A percentile compares a stretch with the other conserved stretches of the same genome.
phyloP scores from a whole-genome alignment of 495 filamentous ascomycete genomes.

The Pseudomonodictys pantanalensis region DNA sequence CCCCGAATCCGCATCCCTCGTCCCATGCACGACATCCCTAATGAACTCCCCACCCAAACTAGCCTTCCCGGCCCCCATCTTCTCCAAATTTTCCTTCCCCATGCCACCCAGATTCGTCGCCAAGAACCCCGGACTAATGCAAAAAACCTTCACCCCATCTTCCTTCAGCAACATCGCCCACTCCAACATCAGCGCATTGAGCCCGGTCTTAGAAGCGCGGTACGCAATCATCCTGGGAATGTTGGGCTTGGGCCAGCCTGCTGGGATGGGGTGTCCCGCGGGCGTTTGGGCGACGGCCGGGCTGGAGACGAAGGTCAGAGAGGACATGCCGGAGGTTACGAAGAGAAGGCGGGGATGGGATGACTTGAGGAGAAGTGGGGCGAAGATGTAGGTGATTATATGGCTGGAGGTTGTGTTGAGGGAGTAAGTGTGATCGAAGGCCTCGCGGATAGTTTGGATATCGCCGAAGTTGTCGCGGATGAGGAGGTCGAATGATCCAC shows the following conservation, averaged over 20 bases:
- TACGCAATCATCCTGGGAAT: neutral
- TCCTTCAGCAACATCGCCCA: slow-evolving; percentile 21
- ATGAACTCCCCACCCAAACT: slow-evolving; percentile 18
- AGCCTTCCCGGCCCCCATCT: slow-evolving; percentile 18
- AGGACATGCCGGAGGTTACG: slow-evolving; percentile 29
- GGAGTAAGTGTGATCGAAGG: slow-evolving; percentile 18
- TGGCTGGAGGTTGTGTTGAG: slow-evolving; percentile 27
- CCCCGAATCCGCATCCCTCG: slow-evolving; percentile 22
- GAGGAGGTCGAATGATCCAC: slow-evolving; percentile 11
- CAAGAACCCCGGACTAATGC: slow-evolving; percentile 26
- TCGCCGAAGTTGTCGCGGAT: slow-evolving; percentile 5
- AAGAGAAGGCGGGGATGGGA: slow-evolving; percentile 22
- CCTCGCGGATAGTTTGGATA: slow-evolving; percentile 19
- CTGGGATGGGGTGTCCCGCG: neutral
- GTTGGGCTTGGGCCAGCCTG: slow-evolving; percentile 20
- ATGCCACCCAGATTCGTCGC: slow-evolving; percentile 21
- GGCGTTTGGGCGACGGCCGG: neutral
- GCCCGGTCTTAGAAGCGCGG: slow-evolving; percentile 18
- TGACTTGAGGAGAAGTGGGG: slow-evolving; percentile 27
- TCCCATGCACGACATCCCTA: slow-evolving; percentile 21
- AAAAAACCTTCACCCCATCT: slow-evolving; percentile 23
- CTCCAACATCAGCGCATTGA: slow-evolving; percentile 31
- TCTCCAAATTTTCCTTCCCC: slow-evolving; percentile 16
- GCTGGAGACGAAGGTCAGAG: slow-evolving; percentile 7
- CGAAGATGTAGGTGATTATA: slow-evolving; percentile 21